Evolutionary conservation across 306 rosid genomes (phyloP), one percentile per base, ranked within the genome.

Genomic region (Vachellia collinsii): DNA sequence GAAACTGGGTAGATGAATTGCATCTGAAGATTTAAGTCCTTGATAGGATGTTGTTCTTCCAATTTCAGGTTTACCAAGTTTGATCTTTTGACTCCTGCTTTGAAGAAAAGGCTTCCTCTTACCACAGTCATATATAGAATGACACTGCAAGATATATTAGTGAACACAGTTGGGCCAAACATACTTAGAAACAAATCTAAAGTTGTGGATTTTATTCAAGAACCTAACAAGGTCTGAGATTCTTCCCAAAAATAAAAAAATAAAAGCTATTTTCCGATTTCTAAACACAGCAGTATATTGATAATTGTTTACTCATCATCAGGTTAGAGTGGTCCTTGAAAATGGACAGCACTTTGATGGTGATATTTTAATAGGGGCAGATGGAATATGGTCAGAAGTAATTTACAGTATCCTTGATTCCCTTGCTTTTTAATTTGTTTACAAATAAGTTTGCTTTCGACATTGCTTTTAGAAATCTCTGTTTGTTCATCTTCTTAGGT

Each of bases 301-400:
- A 23, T 65, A 0, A 36, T 64, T 64, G 72, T 68, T 42, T 68
- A 19, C 10, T 42, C 16, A 22, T 20, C 6, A 74, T 69, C 78
- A 86, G 87, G 83, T 83, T n/a, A 83, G 75, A 53, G 87, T 81
- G 54, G 17, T 83, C 58, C 85, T 86, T 70, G 85, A 81, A 72
- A 76, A 83, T 80, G 89, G 89, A 70, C 74, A 83, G 50, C 83
- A 83, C 34, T 77, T 64, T 80, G 81, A 86, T 39, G 89, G 89
- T 58, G 83, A 83, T 81, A 39, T 86, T 67, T 64, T 86, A 70
- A 46, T 86, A 19, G 89, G 89, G 37, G 89, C 89, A 78, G 89
- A 86, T 83, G 89, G 87, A 74, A 83, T 86, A 77, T 78, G 89
- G 87, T 83, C 89, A 74, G 74, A 83, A 74, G 89, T 86, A 86